A percentile compares a stretch with the other conserved stretches of the same genome.
Evolutionary conservation across 495 filamentous ascomycete species (phyloP).

Genomic region (Penicillium lividum): DNA sequence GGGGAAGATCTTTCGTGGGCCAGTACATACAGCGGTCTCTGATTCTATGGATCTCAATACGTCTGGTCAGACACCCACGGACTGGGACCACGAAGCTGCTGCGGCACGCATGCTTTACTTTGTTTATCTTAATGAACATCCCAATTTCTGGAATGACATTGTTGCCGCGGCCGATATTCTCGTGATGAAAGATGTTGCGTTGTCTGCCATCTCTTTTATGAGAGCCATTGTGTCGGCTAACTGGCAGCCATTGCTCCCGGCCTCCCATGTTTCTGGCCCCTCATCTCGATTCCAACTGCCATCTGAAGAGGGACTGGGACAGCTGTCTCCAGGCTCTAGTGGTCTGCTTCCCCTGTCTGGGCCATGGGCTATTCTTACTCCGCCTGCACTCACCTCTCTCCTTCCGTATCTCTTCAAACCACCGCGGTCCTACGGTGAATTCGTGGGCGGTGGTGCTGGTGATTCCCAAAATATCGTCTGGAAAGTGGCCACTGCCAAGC

Average conservation of each 20-base stretch:
- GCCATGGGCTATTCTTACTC: constrained; percentile 51
- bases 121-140: constrained; percentile 51
- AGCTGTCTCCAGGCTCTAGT: constrained; percentile 36
- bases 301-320: constrained; percentile 41
- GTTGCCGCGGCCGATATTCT: constrained; percentile 56
- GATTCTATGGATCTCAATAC: constrained; percentile 36
- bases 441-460: constrained; percentile 58
- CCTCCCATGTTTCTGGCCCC: constrained; percentile 16
- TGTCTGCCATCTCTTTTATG: constrained; percentile 57
- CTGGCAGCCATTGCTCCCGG: constrained; percentile 45
- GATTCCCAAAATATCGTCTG: constrained; percentile 60
- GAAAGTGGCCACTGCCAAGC: constrained; percentile 60
- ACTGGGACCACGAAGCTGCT: constrained; percentile 47
- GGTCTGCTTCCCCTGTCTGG: constrained; percentile 49
- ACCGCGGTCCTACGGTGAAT: constrained; percentile 56
- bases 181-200: constrained; percentile 58
- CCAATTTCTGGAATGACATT: constrained; percentile 53
- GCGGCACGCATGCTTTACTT: constrained; percentile 61
- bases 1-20: constrained; percentile 57
- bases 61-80: constrained; percentile 38
- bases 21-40: constrained; percentile 27
- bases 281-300: constrained; percentile 44
- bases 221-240: constrained; percentile 54
- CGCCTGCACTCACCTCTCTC: constrained; percentile 52
- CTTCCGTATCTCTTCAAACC: constrained; percentile 62